Conservation (phyloP, 192 early-diverging fungal genomes). For the Coemansia sp. region DNA sequence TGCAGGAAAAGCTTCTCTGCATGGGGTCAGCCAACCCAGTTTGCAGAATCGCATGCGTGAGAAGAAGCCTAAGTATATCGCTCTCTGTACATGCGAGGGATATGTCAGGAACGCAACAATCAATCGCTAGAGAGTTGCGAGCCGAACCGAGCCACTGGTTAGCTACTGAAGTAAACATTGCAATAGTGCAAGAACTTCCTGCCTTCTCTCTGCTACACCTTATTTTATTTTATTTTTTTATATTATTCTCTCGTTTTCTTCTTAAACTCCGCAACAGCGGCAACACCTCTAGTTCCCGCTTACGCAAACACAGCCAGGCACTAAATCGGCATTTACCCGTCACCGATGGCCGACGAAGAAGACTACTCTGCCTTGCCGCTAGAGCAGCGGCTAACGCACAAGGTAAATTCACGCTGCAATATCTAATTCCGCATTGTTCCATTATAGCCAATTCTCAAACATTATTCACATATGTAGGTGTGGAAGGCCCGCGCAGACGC, state of each 20-base stretch:
- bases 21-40: not conserved
- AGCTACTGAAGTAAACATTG: not conserved
- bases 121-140: not conserved
- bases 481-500: slow-evolving; percentile 93
- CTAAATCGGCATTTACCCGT: not conserved
- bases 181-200: slow-evolving; percentile 1
- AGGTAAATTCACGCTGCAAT: slow-evolving; percentile 58
- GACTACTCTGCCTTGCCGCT: slow-evolving; percentile 79
- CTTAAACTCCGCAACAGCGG: not conserved
- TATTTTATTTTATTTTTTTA: slow-evolving; percentile 5
- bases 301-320: no score
- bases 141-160: not conserved
- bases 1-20: not conserved
- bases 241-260: not conserved
- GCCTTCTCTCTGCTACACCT: not conserved
- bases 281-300: no score
- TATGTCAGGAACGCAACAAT: not conserved
- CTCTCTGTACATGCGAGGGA: not conserved
- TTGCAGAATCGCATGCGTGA: not conserved
- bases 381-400: slow-evolving; percentile 77
- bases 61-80: not conserved
- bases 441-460: not conserved
- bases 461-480: slow-evolving; percentile 56
- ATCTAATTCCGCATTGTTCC: not conserved
- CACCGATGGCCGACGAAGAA: slow-evolving; percentile 63